Conservation (phyloP, 257 asterid genomes). For the Nicotiana sylvestris region DNA sequence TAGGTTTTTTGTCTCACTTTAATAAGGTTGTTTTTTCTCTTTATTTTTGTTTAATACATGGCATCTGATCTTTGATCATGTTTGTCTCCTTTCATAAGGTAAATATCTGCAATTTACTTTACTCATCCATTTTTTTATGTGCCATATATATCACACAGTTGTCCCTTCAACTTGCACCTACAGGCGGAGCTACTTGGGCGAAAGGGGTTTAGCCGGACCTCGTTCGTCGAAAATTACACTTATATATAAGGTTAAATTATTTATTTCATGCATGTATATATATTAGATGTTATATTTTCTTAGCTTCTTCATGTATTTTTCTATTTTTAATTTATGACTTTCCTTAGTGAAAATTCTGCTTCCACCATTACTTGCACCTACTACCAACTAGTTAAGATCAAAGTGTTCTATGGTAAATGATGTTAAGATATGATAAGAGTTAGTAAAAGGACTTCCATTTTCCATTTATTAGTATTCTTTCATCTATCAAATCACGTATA, state of each 20-base stretch:
- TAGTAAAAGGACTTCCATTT: background rate
- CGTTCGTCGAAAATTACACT: fast-evolving
- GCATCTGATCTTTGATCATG: conserved; percentile 29
- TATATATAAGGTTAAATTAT: too few relatives aligned
- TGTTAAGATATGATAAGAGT: background rate
- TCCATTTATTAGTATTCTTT: background rate
- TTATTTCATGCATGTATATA: too few relatives aligned
- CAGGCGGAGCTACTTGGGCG: too few relatives aligned
- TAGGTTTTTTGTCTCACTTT: conserved; percentile 2
- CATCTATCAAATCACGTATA: background rate
- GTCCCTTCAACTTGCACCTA: background rate
- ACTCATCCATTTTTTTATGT: background rate
- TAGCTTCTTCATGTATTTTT: fast-evolving
- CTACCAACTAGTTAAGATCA: background rate
- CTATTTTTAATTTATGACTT: too few relatives aligned
- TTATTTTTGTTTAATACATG: conserved; percentile 1
- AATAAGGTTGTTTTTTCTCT: background rate
- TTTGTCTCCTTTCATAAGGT: conserved; percentile 27
- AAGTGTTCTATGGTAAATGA: background rate
- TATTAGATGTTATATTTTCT: too few relatives aligned
- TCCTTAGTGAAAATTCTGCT: too few relatives aligned
- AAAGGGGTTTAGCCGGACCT: too few relatives aligned
- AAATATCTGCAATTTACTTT: background rate
- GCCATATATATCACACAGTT: background rate
- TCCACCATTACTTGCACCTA: too few relatives aligned